Conservation (phyloP, 768 basidiomycete genomes). For the Auriscalpium vulgare region DNA sequence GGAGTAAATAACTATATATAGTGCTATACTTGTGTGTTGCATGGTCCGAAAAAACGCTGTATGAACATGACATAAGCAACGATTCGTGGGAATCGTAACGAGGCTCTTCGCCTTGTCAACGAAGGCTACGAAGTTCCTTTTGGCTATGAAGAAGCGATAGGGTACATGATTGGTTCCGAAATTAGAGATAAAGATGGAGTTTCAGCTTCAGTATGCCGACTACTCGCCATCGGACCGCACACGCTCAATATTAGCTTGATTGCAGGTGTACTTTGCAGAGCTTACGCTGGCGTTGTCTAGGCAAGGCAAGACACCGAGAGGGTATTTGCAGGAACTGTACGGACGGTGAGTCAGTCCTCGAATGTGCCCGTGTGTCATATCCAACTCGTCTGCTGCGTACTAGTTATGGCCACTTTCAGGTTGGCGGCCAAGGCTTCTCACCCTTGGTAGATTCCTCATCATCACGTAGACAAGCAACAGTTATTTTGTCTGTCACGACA, state of each 20-base stretch:
- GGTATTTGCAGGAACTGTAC: conserved; percentile 59
- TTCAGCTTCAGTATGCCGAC: conserved; percentile 54
- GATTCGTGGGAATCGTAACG: no score
- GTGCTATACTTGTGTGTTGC: no score
- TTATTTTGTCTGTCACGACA: conserved; percentile 71
- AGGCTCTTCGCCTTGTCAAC: conserved; percentile 53
- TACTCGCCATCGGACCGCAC: background rate
- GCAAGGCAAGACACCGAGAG: conserved; percentile 45
- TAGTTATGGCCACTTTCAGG: conserved; percentile 78
- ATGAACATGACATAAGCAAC: no score
- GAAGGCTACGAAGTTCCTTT: conserved; percentile 65
- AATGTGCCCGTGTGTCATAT: background rate
- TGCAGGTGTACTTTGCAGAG: conserved; percentile 61
- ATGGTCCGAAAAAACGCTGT: no score
- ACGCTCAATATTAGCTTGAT: background rate
- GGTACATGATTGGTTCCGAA: conserved; percentile 77
- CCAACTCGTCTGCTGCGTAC: background rate
- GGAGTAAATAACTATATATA: no score
- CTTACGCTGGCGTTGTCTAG: conserved; percentile 44
- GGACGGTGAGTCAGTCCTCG: conserved; percentile 32
- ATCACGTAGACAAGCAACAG: conserved; percentile 62
- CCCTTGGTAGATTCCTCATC: background rate
- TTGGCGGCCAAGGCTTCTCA: conserved; percentile 15
- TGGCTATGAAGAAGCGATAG: conserved; percentile 90
- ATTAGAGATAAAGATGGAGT: conserved; percentile 88